Base-by-base conservation (phyloP, 768 basidiomycete genomes). In the Termitomyces sp. region DNA sequence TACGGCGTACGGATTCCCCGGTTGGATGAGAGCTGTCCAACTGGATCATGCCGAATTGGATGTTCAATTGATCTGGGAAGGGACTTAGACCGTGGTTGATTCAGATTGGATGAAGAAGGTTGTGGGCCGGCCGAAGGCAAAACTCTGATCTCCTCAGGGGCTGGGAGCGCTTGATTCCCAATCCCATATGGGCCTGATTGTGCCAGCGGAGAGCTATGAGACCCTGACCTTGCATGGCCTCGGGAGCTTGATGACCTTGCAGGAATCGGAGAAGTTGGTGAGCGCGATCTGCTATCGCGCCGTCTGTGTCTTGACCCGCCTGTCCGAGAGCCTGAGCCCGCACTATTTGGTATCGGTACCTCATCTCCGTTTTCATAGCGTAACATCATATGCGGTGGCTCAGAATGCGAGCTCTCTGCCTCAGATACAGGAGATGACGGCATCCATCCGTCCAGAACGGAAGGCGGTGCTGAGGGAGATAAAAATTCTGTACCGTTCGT, bases 381-480 rank as follows among this genome's bases (percentile, higher is more conserved):
- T 65, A 91, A 72, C 59, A 90, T 72, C 86, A 91, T 89, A 65
- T 81, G 83, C 4, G 89, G 89, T 1, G 89, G 89, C 12, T 83
- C 65, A 8, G 82, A 83, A 61, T 74, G 72, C 9, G 78, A 73
- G 67, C 81, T 83, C 58, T 73, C 80, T 2, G 74, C 77, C 44
- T 80, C 80, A 37, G 81, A 82, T 34, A 75, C 71, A 5, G 80
- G 77, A 18, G 77, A 73, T 22, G 75, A 71, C 15, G 74, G 73
- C 20, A 74, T 64, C 58, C 71, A 66, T n/a, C 75, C 79, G 42
- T 80, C 69, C 34, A 85, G 68, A 36, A 72, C 76, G 39, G 82
- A 77, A 5, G 84, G 86, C 4, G 84, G 80, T 24, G 76, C 72
- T 42, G 85, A 85, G 18, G 87, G 87, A 8, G 87, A 88, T 62